Evolutionary conservation across 352 stramenopile species (phyloP), one percentile per base, ranked within the genome.

Genomic region (Blastocystis sp.): DNA sequence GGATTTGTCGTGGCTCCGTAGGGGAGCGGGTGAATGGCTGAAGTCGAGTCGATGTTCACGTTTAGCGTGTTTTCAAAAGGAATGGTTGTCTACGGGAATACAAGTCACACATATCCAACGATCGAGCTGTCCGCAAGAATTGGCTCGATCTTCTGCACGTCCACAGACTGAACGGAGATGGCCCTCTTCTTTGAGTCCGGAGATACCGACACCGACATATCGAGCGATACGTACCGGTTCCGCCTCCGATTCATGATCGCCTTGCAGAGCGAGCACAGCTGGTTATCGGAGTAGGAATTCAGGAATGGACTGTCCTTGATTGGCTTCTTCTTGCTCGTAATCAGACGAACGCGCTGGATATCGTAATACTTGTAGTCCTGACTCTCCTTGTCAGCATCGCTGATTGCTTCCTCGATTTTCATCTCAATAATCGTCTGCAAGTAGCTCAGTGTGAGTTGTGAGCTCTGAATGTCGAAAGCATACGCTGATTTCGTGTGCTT

Each of bases 321-420:
- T 24, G 59, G 59, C 38, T 48, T 71, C 32, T 71, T 71, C 38
- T 38, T 36, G 32, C 32, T 71, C 8, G 59, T 21, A 18, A 71
- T 16, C 7, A 71, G 18, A 18, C 32, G n/a, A 21, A 44, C 32
- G 14, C 32, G n/a, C 6, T 44, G 59, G 38, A 71, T 44, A 24
- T 71, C 59, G n/a, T 71, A 71, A 44, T 71, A 71, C 38, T 71
- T 71, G 32, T 71, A 71, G 18, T 71, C 59, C n/a, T 18, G 11
- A 71, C 32, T 71, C 32, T 16, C 59, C n/a, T 71, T 71, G 59
- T 71, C 59, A 44, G 59, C 59, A 44, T 71, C 59, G 7, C 7
- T 46, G 14, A 71, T 71, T 29, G 59, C 59, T 18, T 71, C 59
- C 11, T 71, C 59, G 9, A 71, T 29, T 24, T 71, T 71, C 32